Percentiles rank a stretch among this genome's conserved stretches.
These are phyloP conservation scores for Fomitopsis palustris DNA, from an alignment of 1,284 basidiomycete species.

Conservation along the genomic window DNA sequence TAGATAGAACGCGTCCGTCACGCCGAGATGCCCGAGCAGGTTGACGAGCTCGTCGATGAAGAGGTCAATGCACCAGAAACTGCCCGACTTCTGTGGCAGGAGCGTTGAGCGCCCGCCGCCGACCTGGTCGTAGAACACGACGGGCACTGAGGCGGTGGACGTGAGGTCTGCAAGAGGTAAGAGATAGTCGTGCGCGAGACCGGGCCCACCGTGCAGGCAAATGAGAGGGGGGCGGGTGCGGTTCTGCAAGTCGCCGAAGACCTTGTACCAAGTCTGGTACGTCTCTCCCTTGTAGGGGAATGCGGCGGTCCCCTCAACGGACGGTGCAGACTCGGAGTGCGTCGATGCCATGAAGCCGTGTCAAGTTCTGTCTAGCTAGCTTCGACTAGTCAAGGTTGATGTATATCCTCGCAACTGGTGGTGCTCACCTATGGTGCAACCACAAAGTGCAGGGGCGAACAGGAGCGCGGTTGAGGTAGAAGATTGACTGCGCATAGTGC, in stretches of 20 bases:
- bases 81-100: slow-evolving; percentile 23
- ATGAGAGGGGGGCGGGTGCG: slow-evolving; percentile 27
- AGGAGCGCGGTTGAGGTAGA: too few relatives aligned
- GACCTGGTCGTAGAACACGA: slow-evolving; percentile 36
- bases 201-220: slow-evolving; percentile 35
- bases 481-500: too few relatives aligned
- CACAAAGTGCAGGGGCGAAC: too few relatives aligned
- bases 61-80: slow-evolving; percentile 32
- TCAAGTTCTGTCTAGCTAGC: too few relatives aligned
- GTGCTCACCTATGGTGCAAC: too few relatives aligned
- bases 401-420: background rate
- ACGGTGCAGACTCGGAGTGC: too few relatives aligned
- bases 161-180: slow-evolving; percentile 24
- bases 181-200: slow-evolving; percentile 27
- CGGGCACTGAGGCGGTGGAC: slow-evolving; percentile 16
- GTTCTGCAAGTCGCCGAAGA: slow-evolving; percentile 16
- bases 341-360: too few relatives aligned
- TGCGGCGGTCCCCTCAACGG: slow-evolving; percentile 12
- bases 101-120: slow-evolving; percentile 30
- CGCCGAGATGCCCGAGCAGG: slow-evolving; percentile 25
- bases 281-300: slow-evolving; percentile 20
- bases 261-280: slow-evolving; percentile 17
- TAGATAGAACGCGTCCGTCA: slow-evolving; percentile 26
- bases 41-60: slow-evolving; percentile 33
- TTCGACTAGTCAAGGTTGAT: too few relatives aligned